These are phyloP conservation scores for Pleurotus djamor DNA, from an alignment of 768 basidiomycete species.

Conservation along the genomic window DNA sequence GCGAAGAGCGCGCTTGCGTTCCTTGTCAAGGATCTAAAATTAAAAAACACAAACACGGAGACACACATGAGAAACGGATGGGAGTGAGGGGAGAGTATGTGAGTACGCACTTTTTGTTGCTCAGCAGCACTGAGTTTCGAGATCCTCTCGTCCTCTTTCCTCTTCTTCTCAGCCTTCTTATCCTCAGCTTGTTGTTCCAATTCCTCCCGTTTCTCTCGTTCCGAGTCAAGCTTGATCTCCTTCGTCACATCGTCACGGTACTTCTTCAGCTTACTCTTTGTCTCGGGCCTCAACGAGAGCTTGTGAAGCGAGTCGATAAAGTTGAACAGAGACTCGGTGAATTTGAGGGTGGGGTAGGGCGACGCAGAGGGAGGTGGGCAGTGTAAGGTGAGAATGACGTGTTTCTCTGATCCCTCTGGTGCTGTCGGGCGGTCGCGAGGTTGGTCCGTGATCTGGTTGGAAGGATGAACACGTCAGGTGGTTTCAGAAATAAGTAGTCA, in stretches of 20 bases:
- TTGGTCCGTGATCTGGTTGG: conserved; percentile 74
- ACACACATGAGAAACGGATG: too few relatives aligned
- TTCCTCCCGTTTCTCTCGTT: conserved; percentile 71
- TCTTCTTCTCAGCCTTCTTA: conserved; percentile 70
- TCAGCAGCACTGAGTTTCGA: conserved; percentile 74
- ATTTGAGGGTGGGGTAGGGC: conserved; percentile 46
- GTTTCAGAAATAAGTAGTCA: too few relatives aligned
- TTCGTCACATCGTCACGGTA: conserved; percentile 71
- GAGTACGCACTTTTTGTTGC: conserved; percentile 81
- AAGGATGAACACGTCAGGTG: too few relatives aligned
- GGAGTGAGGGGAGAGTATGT: too few relatives aligned
- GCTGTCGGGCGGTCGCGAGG: conserved; percentile 63
- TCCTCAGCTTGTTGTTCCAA: conserved; percentile 55
- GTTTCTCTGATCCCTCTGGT: conserved; percentile 59
- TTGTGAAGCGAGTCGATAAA: conserved; percentile 69
- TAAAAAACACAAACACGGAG: too few relatives aligned
- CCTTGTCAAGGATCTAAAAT: conserved; percentile 66
- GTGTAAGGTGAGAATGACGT: conserved; percentile 66
- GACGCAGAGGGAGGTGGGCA: conserved; percentile 46
- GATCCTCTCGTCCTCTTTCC: conserved; percentile 70
- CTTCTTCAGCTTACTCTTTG: conserved; percentile 72
- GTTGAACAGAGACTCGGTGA: conserved; percentile 70
- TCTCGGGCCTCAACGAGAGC: conserved; percentile 75
- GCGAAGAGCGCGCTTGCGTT: conserved; percentile 67
- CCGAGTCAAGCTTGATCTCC: conserved; percentile 63